These are phyloP conservation scores for Teunomyces lycoperdinae DNA, from an alignment of 805 yeast species.

Conservation along the genomic window DNA sequence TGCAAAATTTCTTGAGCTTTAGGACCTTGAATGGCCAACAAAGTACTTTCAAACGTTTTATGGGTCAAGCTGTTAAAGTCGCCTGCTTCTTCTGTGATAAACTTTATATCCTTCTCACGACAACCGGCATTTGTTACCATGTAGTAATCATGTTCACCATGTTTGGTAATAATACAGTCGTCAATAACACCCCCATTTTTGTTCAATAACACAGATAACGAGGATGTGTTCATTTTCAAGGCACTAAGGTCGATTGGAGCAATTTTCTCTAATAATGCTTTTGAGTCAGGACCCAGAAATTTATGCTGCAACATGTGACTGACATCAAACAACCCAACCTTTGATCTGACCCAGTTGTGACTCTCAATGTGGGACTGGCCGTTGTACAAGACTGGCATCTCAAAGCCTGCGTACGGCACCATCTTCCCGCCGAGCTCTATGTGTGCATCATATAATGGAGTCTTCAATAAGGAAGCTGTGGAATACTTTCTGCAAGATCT, in stretches of 20 bases:
- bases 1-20: slow-evolving; percentile 66
- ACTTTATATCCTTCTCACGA: slow-evolving; percentile 72
- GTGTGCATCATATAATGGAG: slow-evolving; percentile 84
- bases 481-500: slow-evolving; percentile 21
- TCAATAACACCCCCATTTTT: slow-evolving; percentile 80
- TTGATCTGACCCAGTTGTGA: slow-evolving; percentile 87
- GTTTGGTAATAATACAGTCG: slow-evolving; percentile 90
- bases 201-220: slow-evolving; percentile 74
- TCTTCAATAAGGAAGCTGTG: slow-evolving; percentile 44
- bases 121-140: slow-evolving; percentile 97
- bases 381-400: slow-evolving; percentile 89
- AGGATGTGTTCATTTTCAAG: slow-evolving; percentile 58
- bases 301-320: slow-evolving; percentile 96
- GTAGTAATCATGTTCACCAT: slow-evolving; percentile 70
- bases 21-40: slow-evolving; percentile 94
- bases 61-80: slow-evolving; percentile 38
- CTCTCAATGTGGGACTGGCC: slow-evolving; percentile 89
- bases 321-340: slow-evolving; percentile 92
- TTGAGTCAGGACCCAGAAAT: slow-evolving; percentile 65
- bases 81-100: slow-evolving; percentile 52
- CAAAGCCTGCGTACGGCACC: slow-evolving; percentile 96
- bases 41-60: slow-evolving; percentile 60
- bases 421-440: slow-evolving; percentile 77
- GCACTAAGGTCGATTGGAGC: slow-evolving; percentile 83
- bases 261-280: slow-evolving; percentile 66